These are phyloP conservation scores for Madurella fahalii DNA, from an alignment of 2,329 filamentous ascomycete species.

Conservation along the genomic window DNA sequence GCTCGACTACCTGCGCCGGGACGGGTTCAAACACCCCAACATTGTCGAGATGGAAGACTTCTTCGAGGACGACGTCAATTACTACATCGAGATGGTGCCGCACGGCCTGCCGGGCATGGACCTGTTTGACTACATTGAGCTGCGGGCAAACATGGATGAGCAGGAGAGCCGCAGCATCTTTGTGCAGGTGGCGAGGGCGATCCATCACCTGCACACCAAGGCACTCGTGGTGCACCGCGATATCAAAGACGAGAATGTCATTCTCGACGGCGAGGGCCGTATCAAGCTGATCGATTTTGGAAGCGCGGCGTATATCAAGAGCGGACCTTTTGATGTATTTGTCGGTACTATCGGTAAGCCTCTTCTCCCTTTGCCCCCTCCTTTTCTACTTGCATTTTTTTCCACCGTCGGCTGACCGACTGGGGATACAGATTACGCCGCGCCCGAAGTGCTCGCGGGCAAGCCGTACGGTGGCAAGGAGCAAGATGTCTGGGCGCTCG, in stretches of 20 bases:
- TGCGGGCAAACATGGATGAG: constrained; percentile 95
- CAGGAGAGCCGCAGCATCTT: constrained; percentile 92
- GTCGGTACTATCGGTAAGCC: constrained; percentile 91
- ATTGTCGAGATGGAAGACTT: constrained; percentile 71
- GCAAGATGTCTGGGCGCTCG: constrained; percentile 97
- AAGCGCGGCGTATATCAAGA: constrained; percentile 97
- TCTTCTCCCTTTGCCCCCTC: background rate
- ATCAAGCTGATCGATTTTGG: constrained; percentile 99
- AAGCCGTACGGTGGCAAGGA: constrained; percentile 91
- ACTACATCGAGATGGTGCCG: constrained; percentile 98
- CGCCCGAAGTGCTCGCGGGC: constrained; percentile 93
- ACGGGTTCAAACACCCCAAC: constrained; percentile 62
- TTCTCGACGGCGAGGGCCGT: constrained; percentile 88
- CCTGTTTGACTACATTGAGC: constrained; percentile 96
- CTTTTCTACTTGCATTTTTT: background rate
- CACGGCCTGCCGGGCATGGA: constrained; percentile 97
- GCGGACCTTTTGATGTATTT: constrained; percentile 96
- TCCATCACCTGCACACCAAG: constrained; percentile 87
- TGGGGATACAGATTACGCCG: constrained; percentile 76
- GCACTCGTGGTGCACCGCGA: constrained; percentile 93
- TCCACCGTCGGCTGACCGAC: background rate
- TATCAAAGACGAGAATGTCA: constrained; percentile 98
- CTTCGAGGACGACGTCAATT: constrained; percentile 80
- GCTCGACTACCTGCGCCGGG: constrained; percentile 82
- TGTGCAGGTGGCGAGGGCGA: constrained; percentile 81